phyloP scores from a whole-genome alignment of 2,329 filamentous ascomycete species.

The Shiraia bambusicola region DNA sequence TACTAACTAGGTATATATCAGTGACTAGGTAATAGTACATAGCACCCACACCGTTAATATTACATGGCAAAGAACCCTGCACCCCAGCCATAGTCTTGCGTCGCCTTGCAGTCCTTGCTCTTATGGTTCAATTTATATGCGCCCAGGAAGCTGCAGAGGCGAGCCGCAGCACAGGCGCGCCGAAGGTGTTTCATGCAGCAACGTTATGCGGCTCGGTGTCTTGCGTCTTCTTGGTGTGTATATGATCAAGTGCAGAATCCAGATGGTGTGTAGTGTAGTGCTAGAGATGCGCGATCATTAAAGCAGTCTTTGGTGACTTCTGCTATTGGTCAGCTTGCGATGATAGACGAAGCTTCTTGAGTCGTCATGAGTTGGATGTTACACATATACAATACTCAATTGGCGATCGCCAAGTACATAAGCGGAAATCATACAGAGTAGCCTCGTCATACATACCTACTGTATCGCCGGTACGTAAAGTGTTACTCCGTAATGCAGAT shows the following conservation, averaged over 20 bases:
- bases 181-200: slow-evolving; percentile 30
- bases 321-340: too few species aligned
- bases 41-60: slow-evolving; percentile 23
- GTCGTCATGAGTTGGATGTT: too few species aligned
- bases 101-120: slow-evolving; percentile 11
- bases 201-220: slow-evolving; percentile 33
- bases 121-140: slow-evolving; percentile 13
- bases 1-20: too few species aligned
- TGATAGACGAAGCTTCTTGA: too few species aligned
- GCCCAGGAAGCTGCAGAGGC: slow-evolving; percentile 15
- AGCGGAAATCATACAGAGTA: slow-evolving; percentile 2
- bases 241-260: background rate
- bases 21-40: too few species aligned
- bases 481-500: background rate
- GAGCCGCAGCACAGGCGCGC: slow-evolving; percentile 28
- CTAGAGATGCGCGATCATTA: too few species aligned
- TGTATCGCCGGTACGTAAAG: too few species aligned
- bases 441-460: background rate
- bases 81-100: slow-evolving; percentile 14
- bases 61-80: slow-evolving; percentile 7
- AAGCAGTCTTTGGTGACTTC: too few species aligned
- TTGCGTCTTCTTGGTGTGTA: slow-evolving; percentile 2
- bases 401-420: slow-evolving; percentile 1
- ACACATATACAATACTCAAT: slow-evolving; percentile 5
- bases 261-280: background rate